Evolutionary conservation across 768 basidiomycete species (phyloP), one percentile per base, ranked within the genome.

Genomic region (Lyophyllum shimeji): DNA sequence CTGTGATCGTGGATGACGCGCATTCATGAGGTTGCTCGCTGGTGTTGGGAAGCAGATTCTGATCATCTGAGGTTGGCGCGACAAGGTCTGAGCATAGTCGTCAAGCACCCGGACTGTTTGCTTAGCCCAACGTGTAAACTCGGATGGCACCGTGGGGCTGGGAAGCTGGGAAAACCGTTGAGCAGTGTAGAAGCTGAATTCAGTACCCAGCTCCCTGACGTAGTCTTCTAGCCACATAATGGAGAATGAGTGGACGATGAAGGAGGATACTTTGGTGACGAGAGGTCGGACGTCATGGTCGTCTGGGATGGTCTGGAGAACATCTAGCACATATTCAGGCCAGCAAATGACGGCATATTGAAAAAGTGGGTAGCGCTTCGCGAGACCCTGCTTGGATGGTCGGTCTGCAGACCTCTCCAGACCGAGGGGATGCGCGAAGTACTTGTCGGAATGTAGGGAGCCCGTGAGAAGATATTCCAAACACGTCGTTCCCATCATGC

Each of bases 171-270:
- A 31, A 37, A 56, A 50, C 33, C 55, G 51, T 12, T 27, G 42
- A 4, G 52, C 29, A 29, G 31, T 49, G 9, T 58, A 20, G 2
- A 49, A 33, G 20, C 40, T 39, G 9, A 31, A 48, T 12, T 53
- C 52, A 27, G 46, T 34, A 13, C 47, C 25, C 24, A 27, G 12
- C n/a, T 33, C n/a, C 12, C 25, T 21, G 33, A 50, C 33, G 21
- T 43, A 37, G 7, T 58, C 39, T 8, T 48, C 52, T 15, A 53
- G 18, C 52, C 57, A 58, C 12, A 37, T 24, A 6, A 44, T 39
- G 12, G 18, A 45, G 20, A 9, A 29, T 29, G 29, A 9, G 29
- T 29, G 29, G 29, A 29, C 29, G 9, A 29, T 29, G 29, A 29
- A 29, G 9, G 29, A 4, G 29, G 29, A 29, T 5, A 29, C 9